phyloP scores from a whole-genome alignment of 1,139 yeast genomes.

The Arxiozyma slooffiae region DNA sequence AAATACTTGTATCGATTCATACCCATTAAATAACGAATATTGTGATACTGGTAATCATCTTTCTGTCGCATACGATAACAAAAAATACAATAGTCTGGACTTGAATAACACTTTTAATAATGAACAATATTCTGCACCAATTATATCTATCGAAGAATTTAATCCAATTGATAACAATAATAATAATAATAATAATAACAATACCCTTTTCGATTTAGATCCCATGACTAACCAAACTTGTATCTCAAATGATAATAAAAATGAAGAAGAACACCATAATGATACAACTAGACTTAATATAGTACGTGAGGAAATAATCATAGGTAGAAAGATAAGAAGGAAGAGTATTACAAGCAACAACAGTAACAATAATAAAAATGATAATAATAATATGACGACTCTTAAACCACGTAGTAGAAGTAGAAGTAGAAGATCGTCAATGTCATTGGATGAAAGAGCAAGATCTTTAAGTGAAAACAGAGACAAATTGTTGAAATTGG shows the following conservation, averaged over 20 bases:
- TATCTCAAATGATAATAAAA: constrained; percentile 4
- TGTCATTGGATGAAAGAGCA: constrained; percentile 29
- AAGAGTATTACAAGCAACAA: constrained; percentile 7
- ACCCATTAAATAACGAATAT: constrained; percentile 5
- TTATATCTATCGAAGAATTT: constrained; percentile 22
- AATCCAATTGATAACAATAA: constrained; percentile 5
- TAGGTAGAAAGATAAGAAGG: constrained; percentile 23
- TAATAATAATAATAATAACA: not conserved
- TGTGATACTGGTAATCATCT: not conserved
- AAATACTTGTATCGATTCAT: constrained; percentile 2
- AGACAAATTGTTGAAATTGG: constrained; percentile 56
- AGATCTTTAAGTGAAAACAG: constrained; percentile 35
- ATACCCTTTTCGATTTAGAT: not conserved
- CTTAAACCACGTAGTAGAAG: constrained; percentile 5
- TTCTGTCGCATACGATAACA: not conserved
- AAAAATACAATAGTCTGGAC: not conserved
- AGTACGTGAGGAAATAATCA: constrained; percentile 21
- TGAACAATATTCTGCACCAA: constrained; percentile 12
- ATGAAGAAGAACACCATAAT: not conserved
- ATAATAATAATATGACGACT: too few relatives aligned
- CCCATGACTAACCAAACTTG: not conserved
- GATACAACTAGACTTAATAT: not conserved
- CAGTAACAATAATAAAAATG: not conserved
- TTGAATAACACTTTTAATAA: not conserved
- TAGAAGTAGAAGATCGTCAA: constrained; percentile 7